These are phyloP conservation scores for Ocimum tenuiflorum DNA, from an alignment of 257 asterid genomes.

Conservation along the genomic window DNA sequence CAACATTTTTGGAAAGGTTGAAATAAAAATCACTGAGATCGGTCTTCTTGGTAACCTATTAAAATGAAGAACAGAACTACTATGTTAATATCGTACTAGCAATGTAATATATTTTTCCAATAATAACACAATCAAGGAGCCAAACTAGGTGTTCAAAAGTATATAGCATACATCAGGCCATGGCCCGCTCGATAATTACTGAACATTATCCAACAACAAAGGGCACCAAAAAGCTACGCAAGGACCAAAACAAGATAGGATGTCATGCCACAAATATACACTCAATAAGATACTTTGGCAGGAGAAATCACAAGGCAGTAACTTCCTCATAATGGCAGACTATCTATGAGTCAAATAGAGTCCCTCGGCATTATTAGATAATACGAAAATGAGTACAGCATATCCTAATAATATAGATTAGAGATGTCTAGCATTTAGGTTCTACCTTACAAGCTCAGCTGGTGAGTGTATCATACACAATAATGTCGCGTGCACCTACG, in stretches of 20 bases:
- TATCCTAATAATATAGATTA: background rate
- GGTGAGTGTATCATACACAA: background rate
- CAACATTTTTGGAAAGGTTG: slow-evolving; percentile 62
- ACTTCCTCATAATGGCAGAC: background rate
- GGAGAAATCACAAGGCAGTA: too few relatives aligned
- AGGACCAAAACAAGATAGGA: background rate
- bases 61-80: background rate
- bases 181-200: too few relatives aligned
- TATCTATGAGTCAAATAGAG: background rate
- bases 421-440: background rate
- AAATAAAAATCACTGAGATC: slow-evolving; percentile 82
- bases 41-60: slow-evolving; percentile 75
- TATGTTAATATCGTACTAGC: background rate
- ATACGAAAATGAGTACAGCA: background rate
- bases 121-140: background rate
- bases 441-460: background rate
- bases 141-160: background rate
- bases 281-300: background rate
- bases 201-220: background rate
- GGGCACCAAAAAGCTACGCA: background rate
- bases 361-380: background rate
- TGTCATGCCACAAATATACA: background rate
- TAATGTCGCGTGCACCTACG: background rate
- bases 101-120: background rate
- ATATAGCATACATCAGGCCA: background rate